Evolutionary conservation across 352 stramenopile genomes (phyloP), one percentile per base, ranked within the genome.

Genomic region (Pythium diclinum): DNA sequence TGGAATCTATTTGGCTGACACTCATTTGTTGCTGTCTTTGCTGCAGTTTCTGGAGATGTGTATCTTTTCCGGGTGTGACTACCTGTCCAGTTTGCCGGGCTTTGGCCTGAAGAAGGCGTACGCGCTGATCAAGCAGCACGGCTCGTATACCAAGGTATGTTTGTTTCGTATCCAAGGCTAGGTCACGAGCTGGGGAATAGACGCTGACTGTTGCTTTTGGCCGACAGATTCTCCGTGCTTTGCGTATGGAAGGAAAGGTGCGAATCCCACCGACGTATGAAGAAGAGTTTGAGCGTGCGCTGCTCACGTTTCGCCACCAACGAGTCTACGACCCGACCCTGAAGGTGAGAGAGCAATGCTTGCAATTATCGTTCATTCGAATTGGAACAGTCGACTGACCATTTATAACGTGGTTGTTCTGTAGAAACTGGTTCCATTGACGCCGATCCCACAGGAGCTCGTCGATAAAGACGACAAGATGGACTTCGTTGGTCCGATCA

Each of bases 51-150:
- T 94, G 3, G 83, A 94, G 38, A 94, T 97, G 89, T 97, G 91
- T 64, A 95, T 97, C 36, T 84, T 97, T 61, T 94, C 86, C 19
- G 91, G 91, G 2, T 97, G 91, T 71, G 91, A 97, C 66, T 97
- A 97, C 51, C 65, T 96, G 3, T 53, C 83, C 17, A 92, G 80
- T 44, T 80, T 97, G 25, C 71, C 83, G 40, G 85, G 88, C 2
- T 81, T 97, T 60, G 91, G 91, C 0, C 67, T 97, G 32, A 93
- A 93, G 60, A 92, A 85, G 56, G 79, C 86, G 19, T 88, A 94
- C 65, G 61, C 57, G 7, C 71, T 85, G 11, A 73, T 94, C 19
- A 90, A 90, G 47, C 81, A 89, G 58, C 83, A 94, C 52, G 84
- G 86, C 8, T 83, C 76, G 10, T 79, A 79, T 46, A 67, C 53